Conservation (phyloP, 352 stramenopile species). For the Elongisporangium senticosum region DNA sequence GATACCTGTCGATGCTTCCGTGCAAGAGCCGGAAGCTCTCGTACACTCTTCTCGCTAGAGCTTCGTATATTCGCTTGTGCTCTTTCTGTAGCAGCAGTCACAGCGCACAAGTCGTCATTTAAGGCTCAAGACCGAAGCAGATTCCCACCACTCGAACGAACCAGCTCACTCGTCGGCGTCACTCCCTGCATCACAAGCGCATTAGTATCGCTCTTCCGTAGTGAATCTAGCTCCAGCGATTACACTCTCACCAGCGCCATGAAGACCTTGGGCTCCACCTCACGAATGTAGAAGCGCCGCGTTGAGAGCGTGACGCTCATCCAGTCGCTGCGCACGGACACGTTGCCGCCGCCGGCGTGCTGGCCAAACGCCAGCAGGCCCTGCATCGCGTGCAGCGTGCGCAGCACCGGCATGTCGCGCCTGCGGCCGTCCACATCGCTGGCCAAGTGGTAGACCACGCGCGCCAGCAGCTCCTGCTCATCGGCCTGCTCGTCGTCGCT, state of each 20-base stretch:
- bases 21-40: constrained; percentile 50
- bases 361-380: constrained; percentile 39
- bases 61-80: constrained; percentile 24
- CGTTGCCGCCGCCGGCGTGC: constrained; percentile 16
- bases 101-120: neutral
- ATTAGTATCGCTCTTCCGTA: neutral
- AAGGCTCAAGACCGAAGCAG: neutral
- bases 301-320: constrained; percentile 37
- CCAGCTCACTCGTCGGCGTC: constrained; percentile 21
- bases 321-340: constrained; percentile 16
- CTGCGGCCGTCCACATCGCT: neutral
- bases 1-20: constrained; percentile 42
- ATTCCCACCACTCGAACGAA: constrained; percentile 9
- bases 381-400: constrained; percentile 44
- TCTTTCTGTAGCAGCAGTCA: constrained; percentile 21
- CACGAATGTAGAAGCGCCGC: constrained; percentile 33
- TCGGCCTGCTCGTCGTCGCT: constrained; percentile 62
- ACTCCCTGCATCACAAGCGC: constrained; percentile 14
- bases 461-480: constrained; percentile 39
- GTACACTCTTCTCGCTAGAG: constrained; percentile 40
- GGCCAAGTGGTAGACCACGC: constrained; percentile 31
- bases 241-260: constrained; percentile 36
- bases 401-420: constrained; percentile 9
- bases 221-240: neutral
- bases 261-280: constrained; percentile 58